Percentiles rank a stretch among this genome's conserved stretches.
Conservation (phyloP, 768 basidiomycete species). For the Coprinopsis marcescibilis region DNA sequence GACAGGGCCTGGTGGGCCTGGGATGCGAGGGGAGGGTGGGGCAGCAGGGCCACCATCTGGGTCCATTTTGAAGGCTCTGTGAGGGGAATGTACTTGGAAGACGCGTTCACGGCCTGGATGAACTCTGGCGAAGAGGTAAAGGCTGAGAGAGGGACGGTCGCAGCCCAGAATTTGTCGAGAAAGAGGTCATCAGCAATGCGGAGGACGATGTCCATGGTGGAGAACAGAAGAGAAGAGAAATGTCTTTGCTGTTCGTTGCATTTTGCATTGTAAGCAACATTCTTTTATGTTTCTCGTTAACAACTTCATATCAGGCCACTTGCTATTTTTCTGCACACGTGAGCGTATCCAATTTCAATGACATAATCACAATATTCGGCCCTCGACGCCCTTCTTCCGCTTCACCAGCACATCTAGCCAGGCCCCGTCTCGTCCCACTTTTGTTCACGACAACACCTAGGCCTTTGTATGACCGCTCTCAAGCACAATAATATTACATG, state of each 20-base stretch:
- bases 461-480: background rate
- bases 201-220: constrained; percentile 81
- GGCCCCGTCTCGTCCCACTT: too few relatives aligned
- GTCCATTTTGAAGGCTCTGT: constrained; percentile 41
- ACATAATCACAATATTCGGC: background rate
- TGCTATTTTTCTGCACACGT: constrained; percentile 20
- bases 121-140: constrained; percentile 28
- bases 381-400: background rate
- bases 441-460: too few relatives aligned
- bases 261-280: background rate
- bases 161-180: constrained; percentile 78
- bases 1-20: constrained; percentile 23
- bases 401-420: background rate
- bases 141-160: constrained; percentile 60
- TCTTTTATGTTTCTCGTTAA: constrained; percentile 24
- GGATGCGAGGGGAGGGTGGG: constrained; percentile 42
- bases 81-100: constrained; percentile 30
- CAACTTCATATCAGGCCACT: constrained; percentile 33
- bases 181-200: constrained; percentile 59
- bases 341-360: background rate
- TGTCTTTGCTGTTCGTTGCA: background rate
- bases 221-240: constrained; percentile 2
- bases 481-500: background rate
- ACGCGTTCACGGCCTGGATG: constrained; percentile 29
- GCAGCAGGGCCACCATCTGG: constrained; percentile 47